Percentiles rank a stretch among this genome's conserved stretches.
These are phyloP conservation scores for Citrus hindsii DNA, from an alignment of 345 rosid genomes.

Conservation along the genomic window DNA sequence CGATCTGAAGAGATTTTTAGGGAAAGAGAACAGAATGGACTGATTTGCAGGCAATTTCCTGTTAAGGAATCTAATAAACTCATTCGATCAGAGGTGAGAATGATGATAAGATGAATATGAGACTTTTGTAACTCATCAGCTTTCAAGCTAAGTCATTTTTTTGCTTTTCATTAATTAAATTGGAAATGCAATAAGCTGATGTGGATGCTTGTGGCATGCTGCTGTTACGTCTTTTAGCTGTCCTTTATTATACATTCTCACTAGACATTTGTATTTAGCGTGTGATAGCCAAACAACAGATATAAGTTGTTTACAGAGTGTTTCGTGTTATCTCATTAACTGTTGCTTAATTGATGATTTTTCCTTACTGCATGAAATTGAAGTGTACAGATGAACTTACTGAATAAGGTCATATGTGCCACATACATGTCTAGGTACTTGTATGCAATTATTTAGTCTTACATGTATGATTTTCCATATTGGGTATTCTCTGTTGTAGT, in stretches of 20 bases:
- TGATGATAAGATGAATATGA: background rate
- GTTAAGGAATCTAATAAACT: constrained; percentile 80
- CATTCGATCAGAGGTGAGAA: constrained; percentile 76
- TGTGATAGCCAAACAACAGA: background rate
- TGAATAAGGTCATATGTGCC: constrained; percentile 4
- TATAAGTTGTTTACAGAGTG: background rate
- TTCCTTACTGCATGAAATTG: background rate
- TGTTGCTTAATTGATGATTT: background rate
- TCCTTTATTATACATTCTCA: background rate
- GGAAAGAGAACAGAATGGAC: constrained; percentile 61
- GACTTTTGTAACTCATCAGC: background rate
- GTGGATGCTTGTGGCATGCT: background rate
- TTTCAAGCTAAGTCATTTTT: background rate
- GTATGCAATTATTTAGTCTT: background rate
- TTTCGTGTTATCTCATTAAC: background rate
- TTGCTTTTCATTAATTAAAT: background rate
- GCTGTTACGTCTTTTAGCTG: background rate
- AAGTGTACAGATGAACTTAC: background rate
- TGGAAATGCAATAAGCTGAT: background rate
- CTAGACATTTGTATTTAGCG: background rate
- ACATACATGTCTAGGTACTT: background rate
- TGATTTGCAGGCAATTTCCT: constrained; percentile 85
- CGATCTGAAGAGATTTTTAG: constrained; percentile 74
- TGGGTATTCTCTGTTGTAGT: background rate
- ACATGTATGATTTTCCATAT: background rate